These are phyloP conservation scores for Puya raimondii DNA, from an alignment of 176 grass and related monocot species.

Conservation along the genomic window DNA sequence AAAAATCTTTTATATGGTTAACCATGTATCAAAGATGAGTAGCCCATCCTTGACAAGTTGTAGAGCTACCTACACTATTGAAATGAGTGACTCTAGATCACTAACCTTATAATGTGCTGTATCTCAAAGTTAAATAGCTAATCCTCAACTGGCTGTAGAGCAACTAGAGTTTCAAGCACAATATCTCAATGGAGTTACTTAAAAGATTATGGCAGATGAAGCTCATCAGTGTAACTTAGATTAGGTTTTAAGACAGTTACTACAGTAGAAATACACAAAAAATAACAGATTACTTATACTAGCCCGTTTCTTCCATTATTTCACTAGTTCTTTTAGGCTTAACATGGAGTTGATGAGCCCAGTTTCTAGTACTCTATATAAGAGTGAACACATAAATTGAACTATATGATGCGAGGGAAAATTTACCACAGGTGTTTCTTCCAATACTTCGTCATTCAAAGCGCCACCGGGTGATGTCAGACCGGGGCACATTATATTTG, in stretches of 20 bases:
- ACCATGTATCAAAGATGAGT: not conserved
- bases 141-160: too few species aligned
- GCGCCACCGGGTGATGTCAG: slow-evolving; percentile 79
- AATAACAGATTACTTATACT: too few species aligned
- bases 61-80: not conserved
- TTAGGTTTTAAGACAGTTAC: not conserved
- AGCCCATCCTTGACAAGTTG: too few species aligned
- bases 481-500: slow-evolving; percentile 98
- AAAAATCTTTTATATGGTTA: not conserved
- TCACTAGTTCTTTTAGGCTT: not conserved
- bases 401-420: slow-evolving; percentile 10
- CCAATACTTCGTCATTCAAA: slow-evolving; percentile 60
- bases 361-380: not conserved
- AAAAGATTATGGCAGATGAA: too few species aligned
- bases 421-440: slow-evolving; percentile 71
- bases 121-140: too few species aligned
- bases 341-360: not conserved
- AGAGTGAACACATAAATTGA: not conserved
- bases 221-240: too few species aligned
- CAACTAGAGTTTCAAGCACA: too few species aligned
- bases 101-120: too few species aligned
- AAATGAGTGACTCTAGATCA: not conserved
- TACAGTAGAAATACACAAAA: not conserved
- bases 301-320: too few species aligned
- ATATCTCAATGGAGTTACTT: too few species aligned